Conservation (phyloP, 2,329 filamentous ascomycete species). For the Chrysoporthe deuterocubensis region DNA sequence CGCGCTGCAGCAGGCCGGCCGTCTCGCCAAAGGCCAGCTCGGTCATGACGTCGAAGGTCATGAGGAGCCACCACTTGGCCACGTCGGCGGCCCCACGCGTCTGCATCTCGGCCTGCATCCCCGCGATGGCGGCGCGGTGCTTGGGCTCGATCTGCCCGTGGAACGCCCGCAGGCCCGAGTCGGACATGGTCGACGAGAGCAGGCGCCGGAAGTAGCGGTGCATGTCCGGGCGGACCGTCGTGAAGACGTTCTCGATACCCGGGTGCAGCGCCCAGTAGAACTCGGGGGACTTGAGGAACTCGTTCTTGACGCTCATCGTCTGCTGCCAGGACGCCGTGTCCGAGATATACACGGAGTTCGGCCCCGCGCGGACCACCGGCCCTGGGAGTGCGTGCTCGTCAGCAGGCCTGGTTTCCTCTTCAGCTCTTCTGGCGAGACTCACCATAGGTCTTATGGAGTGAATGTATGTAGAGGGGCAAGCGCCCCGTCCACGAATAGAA, state of each 20-base stretch:
- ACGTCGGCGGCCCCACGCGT: slow-evolving; percentile 46
- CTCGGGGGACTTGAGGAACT: slow-evolving; percentile 35
- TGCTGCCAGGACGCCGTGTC: slow-evolving; percentile 32
- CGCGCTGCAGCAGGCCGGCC: slow-evolving; percentile 55
- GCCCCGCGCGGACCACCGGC: slow-evolving; percentile 33
- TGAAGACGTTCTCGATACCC: slow-evolving; percentile 42
- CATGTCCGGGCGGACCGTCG: slow-evolving; percentile 42
- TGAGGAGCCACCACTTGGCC: slow-evolving; percentile 57
- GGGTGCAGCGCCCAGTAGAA: slow-evolving; percentile 33
- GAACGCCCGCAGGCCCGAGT: slow-evolving; percentile 39
- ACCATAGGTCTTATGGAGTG: slow-evolving; percentile 35
- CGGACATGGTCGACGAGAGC: slow-evolving; percentile 46
- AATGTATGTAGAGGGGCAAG: slow-evolving; percentile 32
- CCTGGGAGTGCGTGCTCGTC: neutral
- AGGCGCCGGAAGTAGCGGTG: slow-evolving; percentile 47
- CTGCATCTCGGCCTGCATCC: slow-evolving; percentile 49
- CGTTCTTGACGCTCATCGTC: slow-evolving; percentile 37
- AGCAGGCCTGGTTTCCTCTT: slow-evolving; percentile 11
- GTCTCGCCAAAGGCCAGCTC: slow-evolving; percentile 59
- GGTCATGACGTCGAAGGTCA: slow-evolving; percentile 58
- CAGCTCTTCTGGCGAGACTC: neutral
- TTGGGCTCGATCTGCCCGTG: slow-evolving; percentile 42
- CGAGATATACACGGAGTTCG: slow-evolving; percentile 34
- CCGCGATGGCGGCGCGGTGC: slow-evolving; percentile 44
- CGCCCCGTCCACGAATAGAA: slow-evolving; percentile 28